Evolutionary conservation across 345 rosid genomes (phyloP).

Genomic region (Brassica cretica): DNA sequence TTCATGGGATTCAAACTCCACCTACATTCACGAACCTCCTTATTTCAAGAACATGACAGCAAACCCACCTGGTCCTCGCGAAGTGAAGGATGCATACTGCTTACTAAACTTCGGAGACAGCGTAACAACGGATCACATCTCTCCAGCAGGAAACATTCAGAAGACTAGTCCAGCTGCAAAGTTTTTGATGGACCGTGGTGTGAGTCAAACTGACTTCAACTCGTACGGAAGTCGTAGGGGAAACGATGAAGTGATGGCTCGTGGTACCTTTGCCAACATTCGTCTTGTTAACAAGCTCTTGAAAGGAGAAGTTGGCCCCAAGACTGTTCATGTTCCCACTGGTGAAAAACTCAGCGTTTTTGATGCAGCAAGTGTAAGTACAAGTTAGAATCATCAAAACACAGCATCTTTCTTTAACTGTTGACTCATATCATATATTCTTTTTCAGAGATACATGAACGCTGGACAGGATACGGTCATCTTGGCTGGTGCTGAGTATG

Average conservation of each 20-base stretch:
- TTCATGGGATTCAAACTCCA: slow-evolving; percentile 76
- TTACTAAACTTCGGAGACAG: slow-evolving; percentile 79
- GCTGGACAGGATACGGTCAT: slow-evolving; percentile 68
- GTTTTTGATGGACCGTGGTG: slow-evolving; percentile 69
- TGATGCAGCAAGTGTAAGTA: slow-evolving; percentile 76
- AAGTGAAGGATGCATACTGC: slow-evolving; percentile 85
- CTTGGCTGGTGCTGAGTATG: slow-evolving; percentile 85
- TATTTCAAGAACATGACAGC: slow-evolving; percentile 74
- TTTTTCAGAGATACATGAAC: slow-evolving; percentile 60
- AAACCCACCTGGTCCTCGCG: slow-evolving; percentile 70
- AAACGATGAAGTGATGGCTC: slow-evolving; percentile 77
- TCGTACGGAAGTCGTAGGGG: slow-evolving; percentile 88
- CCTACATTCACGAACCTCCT: slow-evolving; percentile 86
- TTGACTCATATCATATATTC: slow-evolving; percentile 3
- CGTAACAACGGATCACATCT: slow-evolving; percentile 84
- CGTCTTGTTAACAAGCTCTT: slow-evolving; percentile 75
- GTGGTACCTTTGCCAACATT: slow-evolving; percentile 88
- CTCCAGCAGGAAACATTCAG: slow-evolving; percentile 87
- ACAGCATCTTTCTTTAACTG: neutral
- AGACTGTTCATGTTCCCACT: slow-evolving; percentile 70
- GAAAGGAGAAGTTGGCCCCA: slow-evolving; percentile 86
- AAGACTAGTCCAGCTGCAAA: slow-evolving; percentile 79
- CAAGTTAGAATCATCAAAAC: neutral
- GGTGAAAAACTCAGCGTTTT: slow-evolving; percentile 75
- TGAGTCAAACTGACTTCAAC: slow-evolving; percentile 61